phyloP scores from a whole-genome alignment of 129 eudicot species.

The Helianthus annuus region HanXRQr2.0-SUNRISE NC_035449.2:4087233-4087732 shows the following conservation, averaged over 20 bases:
- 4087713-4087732: background rate
- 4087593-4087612: constrained; percentile 85
- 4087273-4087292: too few species aligned
- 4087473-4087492: background rate
- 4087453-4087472: background rate
- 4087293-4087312: too few species aligned
- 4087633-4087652: constrained; percentile 85
- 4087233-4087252: too few species aligned
- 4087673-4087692: constrained; percentile 17
- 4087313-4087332: too few species aligned
- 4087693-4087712: background rate
- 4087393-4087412: too few species aligned
- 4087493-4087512: background rate
- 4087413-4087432: too few species aligned
- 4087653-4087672: constrained; percentile 77
- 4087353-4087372: too few species aligned
- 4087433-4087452: background rate
- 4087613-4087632: constrained; percentile 74
- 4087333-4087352: too few species aligned
- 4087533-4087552: constrained; percentile 75
- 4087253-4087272: too few species aligned
- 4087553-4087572: constrained; percentile 86
- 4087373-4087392: too few species aligned
- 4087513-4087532: constrained; percentile 57
- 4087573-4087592: constrained; percentile 94